Conservation (phyloP, 352 stramenopile genomes). For the Thraustochytrium striatum region DNA sequence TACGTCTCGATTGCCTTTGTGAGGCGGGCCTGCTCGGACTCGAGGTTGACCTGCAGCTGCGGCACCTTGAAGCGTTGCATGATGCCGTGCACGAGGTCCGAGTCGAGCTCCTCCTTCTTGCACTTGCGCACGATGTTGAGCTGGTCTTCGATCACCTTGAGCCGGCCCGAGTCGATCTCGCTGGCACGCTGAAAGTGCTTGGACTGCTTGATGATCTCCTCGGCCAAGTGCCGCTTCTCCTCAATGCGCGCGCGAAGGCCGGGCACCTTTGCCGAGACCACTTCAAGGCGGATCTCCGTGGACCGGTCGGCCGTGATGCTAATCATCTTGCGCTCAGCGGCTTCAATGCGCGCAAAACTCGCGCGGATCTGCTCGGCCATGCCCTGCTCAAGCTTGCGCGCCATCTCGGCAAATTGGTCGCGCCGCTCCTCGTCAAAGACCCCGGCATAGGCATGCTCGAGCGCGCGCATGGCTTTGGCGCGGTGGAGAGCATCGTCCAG, state of each 20-base stretch:
- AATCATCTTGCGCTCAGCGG: conserved; percentile 8
- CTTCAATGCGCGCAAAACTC: conserved; percentile 9
- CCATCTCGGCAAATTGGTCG: neutral
- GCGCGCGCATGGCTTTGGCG: neutral
- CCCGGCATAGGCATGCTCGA: conserved; percentile 1
- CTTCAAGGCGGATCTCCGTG: neutral
- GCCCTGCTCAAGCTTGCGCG: neutral
- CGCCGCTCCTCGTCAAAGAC: conserved; percentile 21
- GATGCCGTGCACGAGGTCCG: conserved; percentile 38
- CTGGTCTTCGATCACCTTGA: conserved; percentile 3
- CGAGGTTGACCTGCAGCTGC: conserved; percentile 11
- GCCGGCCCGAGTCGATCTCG: neutral
- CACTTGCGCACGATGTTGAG: neutral
- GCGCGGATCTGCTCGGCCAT: neutral
- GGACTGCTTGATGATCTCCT: conserved; percentile 1
- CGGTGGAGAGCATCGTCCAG: conserved; percentile 10
- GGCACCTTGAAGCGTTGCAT: conserved; percentile 41
- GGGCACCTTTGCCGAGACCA: conserved; percentile 17
- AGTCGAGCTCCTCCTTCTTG: conserved; percentile 33
- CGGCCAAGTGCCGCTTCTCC: conserved; percentile 3
- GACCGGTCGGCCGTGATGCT: conserved; percentile 23
- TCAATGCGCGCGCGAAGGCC: conserved; percentile 22
- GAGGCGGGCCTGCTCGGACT: neutral
- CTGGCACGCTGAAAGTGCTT: neutral
- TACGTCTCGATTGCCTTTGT: neutral